Percentiles rank a stretch among this genome's conserved stretches.
Conservation (phyloP, 345 rosid species). For the Xanthoceras sorbifolium region DNA sequence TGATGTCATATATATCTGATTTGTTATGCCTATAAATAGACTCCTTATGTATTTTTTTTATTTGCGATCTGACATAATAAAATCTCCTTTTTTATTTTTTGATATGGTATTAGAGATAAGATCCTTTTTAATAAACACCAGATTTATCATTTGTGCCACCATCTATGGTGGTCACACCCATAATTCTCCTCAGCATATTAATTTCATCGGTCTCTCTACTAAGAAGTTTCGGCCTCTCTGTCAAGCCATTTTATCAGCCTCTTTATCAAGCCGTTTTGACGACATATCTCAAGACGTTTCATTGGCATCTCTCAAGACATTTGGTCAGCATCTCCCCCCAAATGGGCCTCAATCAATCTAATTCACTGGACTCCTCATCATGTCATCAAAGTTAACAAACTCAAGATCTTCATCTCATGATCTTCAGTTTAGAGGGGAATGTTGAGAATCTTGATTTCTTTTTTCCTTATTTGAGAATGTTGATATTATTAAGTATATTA, state of each 20-base stretch:
- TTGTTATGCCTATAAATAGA: background rate
- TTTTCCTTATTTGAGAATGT: background rate
- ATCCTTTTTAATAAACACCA: background rate
- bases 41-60: background rate
- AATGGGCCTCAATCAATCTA: background rate
- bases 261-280: background rate
- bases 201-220: background rate
- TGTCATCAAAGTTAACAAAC: background rate
- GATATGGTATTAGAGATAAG: background rate
- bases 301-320: background rate
- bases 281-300: background rate
- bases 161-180: background rate
- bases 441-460: background rate
- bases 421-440: background rate
- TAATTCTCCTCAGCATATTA: background rate
- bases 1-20: background rate
- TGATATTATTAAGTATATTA: background rate
- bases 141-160: background rate
- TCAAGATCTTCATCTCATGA: background rate
- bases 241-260: background rate
- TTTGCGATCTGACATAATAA: background rate
- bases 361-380: background rate
- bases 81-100: background rate
- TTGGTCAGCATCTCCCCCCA: too few relatives aligned
- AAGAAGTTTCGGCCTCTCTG: background rate